phyloP scores from a whole-genome alignment of 2,329 filamentous ascomycete species.

The Epichloe scottii region DNA sequence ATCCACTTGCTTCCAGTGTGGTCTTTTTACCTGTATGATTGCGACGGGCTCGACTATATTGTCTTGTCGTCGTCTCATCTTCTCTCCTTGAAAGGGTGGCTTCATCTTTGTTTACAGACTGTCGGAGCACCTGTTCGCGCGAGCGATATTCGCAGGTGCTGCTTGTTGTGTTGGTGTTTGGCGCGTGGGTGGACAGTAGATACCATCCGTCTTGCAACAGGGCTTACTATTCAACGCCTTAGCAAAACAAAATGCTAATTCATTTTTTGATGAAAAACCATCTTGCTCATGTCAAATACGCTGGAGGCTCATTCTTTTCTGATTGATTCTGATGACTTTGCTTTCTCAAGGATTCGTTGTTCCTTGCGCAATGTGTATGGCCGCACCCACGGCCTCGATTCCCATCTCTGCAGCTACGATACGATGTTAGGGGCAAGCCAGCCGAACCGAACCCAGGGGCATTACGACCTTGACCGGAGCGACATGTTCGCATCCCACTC shows the following conservation, averaged over 20 bases:
- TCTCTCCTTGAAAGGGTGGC: not conserved
- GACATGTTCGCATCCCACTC: too few relatives aligned
- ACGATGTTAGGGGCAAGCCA: too few relatives aligned
- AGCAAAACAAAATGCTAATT: conserved; percentile 4
- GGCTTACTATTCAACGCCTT: conserved; percentile 1
- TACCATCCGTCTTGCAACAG: not conserved
- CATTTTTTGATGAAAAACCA: not conserved
- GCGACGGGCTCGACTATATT: conserved; percentile 6
- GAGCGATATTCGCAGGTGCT: conserved; percentile 2
- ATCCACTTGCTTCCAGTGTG: not conserved
- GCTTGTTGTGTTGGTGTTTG: conserved; percentile 1
- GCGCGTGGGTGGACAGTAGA: conserved; percentile 1
- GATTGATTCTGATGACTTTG: too few relatives aligned
- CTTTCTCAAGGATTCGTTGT: too few relatives aligned
- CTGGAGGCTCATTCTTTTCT: too few relatives aligned
- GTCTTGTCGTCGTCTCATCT: not conserved
- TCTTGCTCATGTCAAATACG: too few relatives aligned
- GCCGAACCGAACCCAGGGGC: too few relatives aligned
- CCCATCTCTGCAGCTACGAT: too few relatives aligned
- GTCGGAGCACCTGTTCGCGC: conserved; percentile 3
- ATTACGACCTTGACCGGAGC: too few relatives aligned
- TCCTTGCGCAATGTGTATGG: too few relatives aligned
- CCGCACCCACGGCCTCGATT: too few relatives aligned
- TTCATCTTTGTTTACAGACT: conserved; percentile 1
- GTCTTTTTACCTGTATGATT: conserved; percentile 9